Conservation (phyloP, 23 red algal genomes). For the Pyropia haitanensis region DNA sequence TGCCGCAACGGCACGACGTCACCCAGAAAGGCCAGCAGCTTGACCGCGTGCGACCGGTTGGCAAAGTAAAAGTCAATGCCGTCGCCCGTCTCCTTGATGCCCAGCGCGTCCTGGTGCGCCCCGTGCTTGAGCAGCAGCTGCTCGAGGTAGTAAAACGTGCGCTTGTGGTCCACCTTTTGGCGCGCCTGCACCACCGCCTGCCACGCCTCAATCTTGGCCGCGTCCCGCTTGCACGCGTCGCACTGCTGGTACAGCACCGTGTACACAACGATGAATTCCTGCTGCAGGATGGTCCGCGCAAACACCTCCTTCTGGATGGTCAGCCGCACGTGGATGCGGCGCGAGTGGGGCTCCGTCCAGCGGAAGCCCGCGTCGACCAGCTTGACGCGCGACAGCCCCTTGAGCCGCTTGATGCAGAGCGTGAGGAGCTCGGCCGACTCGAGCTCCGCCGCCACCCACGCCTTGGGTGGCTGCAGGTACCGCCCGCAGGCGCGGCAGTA, state of each 20-base stretch:
- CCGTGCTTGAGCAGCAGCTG: slow-evolving; percentile 94
- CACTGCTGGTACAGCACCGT: slow-evolving; percentile 89
- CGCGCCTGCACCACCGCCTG: slow-evolving; percentile 96
- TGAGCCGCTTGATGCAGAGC: slow-evolving; percentile 70
- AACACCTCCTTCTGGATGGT: slow-evolving; percentile 96
- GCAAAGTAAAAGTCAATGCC: slow-evolving; percentile 99
- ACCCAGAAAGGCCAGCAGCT: slow-evolving; percentile 79
- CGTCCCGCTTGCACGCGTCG: slow-evolving; percentile 83
- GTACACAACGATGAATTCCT: slow-evolving; percentile 93
- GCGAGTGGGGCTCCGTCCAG: slow-evolving; percentile 98
- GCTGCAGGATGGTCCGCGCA: slow-evolving; percentile 72
- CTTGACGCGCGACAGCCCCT: slow-evolving; percentile 84
- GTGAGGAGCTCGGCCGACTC: slow-evolving; percentile 90
- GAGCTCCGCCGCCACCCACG: slow-evolving; percentile 81
- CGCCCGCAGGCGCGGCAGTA: slow-evolving; percentile 87
- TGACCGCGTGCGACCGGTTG: slow-evolving; percentile 61
- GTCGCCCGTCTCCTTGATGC: slow-evolving; percentile 72
- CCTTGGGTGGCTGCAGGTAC: slow-evolving; percentile 74
- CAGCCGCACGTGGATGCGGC: slow-evolving; percentile 80
- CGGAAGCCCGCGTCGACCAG: slow-evolving; percentile 89
- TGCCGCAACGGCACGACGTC: slow-evolving; percentile 64
- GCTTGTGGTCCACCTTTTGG: slow-evolving; percentile 96
- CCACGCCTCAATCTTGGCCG: slow-evolving; percentile 98
- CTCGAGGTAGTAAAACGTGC: slow-evolving; percentile 92
- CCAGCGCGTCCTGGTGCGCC: slow-evolving; percentile 82